Evolutionary conservation across 768 basidiomycete genomes (phyloP).

Genomic region (Suillus luteus): DNA sequence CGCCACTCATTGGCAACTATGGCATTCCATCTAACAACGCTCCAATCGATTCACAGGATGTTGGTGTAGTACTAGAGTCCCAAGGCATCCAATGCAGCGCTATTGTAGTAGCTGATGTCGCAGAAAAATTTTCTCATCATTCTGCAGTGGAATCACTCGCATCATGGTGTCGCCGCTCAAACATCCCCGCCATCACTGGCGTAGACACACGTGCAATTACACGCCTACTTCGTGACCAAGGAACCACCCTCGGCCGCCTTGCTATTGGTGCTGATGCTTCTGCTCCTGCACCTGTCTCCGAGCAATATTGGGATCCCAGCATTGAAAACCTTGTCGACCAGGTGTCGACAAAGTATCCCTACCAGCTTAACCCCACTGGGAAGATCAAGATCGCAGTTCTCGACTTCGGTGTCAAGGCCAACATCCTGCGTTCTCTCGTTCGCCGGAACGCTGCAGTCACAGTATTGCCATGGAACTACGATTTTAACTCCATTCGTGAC

Average conservation of each 20-base stretch:
- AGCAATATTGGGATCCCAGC: conserved; percentile 94
- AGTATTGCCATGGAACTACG: conserved; percentile 96
- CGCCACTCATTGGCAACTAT: conserved; percentile 98
- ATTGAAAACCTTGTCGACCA: conserved; percentile 92
- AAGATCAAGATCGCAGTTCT: conserved; percentile 93
- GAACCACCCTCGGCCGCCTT: conserved; percentile 92
- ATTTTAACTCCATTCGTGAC: conserved; percentile 91
- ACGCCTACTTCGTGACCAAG: conserved; percentile 89
- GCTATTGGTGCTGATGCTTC: conserved; percentile 77
- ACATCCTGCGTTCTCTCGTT: conserved; percentile 91
- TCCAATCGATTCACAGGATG: conserved; percentile 70
- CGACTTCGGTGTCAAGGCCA: conserved; percentile 97
- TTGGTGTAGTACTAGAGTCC: conserved; percentile 89
- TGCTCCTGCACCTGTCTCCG: conserved; percentile 53
- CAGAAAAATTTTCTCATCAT: conserved; percentile 94
- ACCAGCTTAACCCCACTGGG: conserved; percentile 83
- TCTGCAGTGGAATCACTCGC: conserved; percentile 90
- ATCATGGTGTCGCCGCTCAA: conserved; percentile 89
- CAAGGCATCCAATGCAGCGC: conserved; percentile 88
- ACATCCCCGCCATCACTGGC: conserved; percentile 92
- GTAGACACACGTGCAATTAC: conserved; percentile 99
- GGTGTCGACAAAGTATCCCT: conserved; percentile 83
- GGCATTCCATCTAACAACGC: conserved; percentile 86
- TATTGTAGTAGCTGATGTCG: conserved; percentile 92
- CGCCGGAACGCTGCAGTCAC: conserved; percentile 91